Conservation (phyloP, 1,284 basidiomycete genomes). For the Ganoderma sinense region DNA sequence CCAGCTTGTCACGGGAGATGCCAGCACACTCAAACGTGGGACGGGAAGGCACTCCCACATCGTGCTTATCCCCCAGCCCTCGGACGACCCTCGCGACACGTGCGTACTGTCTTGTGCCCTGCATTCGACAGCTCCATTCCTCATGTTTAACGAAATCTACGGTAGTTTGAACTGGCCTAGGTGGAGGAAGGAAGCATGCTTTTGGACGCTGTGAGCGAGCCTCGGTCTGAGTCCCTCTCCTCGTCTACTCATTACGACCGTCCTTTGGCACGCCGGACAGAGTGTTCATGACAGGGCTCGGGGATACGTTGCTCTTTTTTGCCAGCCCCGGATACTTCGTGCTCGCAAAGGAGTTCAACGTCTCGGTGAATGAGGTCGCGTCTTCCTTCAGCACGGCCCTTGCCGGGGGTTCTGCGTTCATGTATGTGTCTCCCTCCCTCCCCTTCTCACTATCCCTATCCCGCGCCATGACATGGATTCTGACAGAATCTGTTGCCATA, state of each 20-base stretch:
- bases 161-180: constrained; percentile 51
- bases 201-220: constrained; percentile 47
- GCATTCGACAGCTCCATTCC: too few species aligned
- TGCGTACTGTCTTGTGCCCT: constrained; percentile 28
- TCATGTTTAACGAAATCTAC: too few species aligned
- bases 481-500: constrained; percentile 19
- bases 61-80: constrained; percentile 52
- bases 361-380: constrained; percentile 49
- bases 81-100: constrained; percentile 53
- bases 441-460: too few species aligned
- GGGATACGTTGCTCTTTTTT: constrained; percentile 2
- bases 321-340: constrained; percentile 50
- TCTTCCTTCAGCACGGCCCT: constrained; percentile 49
- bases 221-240: too few species aligned
- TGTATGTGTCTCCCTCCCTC: constrained; percentile 34
- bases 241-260: too few species aligned
- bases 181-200: constrained; percentile 55
- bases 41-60: constrained; percentile 49
- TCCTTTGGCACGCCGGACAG: too few species aligned
- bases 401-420: constrained; percentile 48
- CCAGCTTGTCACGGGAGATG: too few species aligned
- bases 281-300: too few species aligned
- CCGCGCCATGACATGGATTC: too few species aligned
- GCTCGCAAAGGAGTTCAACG: constrained; percentile 46
- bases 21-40: constrained; percentile 41